Evolutionary conservation across 345 rosid species (phyloP).

Genomic region (Moringa oleifera): DNA sequence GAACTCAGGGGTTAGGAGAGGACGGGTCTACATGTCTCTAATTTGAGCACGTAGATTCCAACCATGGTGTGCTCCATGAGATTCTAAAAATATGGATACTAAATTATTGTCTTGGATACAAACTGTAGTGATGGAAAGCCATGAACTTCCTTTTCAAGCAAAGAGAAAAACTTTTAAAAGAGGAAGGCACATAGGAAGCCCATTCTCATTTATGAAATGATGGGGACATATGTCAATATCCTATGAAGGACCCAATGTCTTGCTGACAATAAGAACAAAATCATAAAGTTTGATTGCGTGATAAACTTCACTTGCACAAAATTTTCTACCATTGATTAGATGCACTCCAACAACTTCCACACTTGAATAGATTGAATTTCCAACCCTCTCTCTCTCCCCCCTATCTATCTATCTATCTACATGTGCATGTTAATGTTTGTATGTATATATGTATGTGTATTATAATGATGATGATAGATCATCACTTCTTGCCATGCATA

Average conservation of each 20-base stretch:
- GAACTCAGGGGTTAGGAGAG: too few relatives aligned
- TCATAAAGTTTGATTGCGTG: conserved; percentile 8
- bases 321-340: background rate
- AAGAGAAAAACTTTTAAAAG: background rate
- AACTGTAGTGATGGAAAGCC: background rate
- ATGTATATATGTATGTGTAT: too few relatives aligned
- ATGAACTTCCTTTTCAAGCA: background rate
- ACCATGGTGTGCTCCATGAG: too few relatives aligned
- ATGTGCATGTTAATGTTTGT: too few relatives aligned
- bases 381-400: background rate
- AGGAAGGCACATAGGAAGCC: background rate
- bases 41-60: too few relatives aligned
- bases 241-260: background rate
- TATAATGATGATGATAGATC: too few relatives aligned
- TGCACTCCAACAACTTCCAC: background rate
- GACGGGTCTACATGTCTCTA: too few relatives aligned
- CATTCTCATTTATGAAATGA: background rate
- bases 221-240: background rate
- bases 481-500: too few relatives aligned
- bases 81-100: too few relatives aligned
- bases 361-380: background rate
- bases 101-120: too few relatives aligned
- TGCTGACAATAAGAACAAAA: background rate
- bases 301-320: background rate
- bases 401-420: too few relatives aligned